These are phyloP conservation scores for Spathaspora gorwiae DNA, from an alignment of 805 yeast genomes.

Conservation along the genomic window DNA sequence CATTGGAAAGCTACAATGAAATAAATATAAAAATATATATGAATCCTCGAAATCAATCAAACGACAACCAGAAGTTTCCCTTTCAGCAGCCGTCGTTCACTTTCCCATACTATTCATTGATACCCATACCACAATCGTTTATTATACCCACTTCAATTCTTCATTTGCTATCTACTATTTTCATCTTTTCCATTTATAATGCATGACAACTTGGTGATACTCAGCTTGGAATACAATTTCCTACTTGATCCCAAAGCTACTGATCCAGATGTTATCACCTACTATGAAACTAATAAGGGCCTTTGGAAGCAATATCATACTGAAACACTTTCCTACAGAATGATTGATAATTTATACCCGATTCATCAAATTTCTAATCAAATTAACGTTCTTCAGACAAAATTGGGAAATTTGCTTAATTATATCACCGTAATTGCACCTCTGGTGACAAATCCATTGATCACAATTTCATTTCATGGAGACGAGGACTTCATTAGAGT, in stretches of 20 bases:
- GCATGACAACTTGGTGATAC: constrained; percentile 1
- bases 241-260: constrained; percentile 8
- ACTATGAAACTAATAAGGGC: constrained; percentile 25
- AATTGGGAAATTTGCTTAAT: constrained; percentile 5
- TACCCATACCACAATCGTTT: neutral
- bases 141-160: neutral
- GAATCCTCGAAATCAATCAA: no score
- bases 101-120: neutral
- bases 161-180: neutral
- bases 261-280: constrained; percentile 1
- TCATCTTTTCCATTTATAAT: neutral
- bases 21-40: no score
- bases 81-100: no score
- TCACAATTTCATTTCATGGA: constrained; percentile 37
- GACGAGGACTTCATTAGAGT: constrained; percentile 21
- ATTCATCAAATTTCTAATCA: constrained; percentile 13
- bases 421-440: constrained; percentile 22
- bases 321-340: constrained; percentile 4
- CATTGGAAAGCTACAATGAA: no score
- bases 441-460: constrained; percentile 21
- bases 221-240: constrained; percentile 9
- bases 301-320: constrained; percentile 24
- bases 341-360: constrained; percentile 25
- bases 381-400: constrained; percentile 10
- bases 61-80: no score